Conservation (phyloP, 164 flowering plant species). For the Pachysandra terminalis region DNA sequence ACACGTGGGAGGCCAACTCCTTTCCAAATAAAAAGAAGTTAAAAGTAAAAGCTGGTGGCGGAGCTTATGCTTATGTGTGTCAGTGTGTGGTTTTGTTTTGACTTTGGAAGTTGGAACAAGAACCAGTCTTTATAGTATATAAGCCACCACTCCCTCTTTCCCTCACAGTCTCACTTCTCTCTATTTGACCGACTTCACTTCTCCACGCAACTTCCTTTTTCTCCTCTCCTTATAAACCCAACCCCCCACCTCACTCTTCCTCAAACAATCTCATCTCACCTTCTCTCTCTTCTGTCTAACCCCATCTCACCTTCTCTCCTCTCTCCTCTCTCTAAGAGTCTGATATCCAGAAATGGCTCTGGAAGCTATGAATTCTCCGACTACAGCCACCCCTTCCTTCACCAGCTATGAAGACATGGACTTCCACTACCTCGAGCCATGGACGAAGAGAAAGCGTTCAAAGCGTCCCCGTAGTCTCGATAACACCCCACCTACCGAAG, state of each 20-base stretch:
- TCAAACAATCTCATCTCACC: not conserved
- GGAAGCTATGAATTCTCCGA: conserved; percentile 44
- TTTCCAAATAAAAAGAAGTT: no score
- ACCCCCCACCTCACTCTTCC: conserved; percentile 8
- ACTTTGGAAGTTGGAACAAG: no score
- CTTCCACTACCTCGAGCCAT: conserved; percentile 26
- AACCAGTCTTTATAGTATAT: no score
- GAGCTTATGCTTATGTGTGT: no score
- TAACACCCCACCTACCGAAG: conserved; percentile 30
- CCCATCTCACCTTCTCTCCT: not conserved
- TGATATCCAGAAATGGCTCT: conserved; percentile 41
- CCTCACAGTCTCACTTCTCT: no score
- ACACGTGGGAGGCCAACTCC: no score
- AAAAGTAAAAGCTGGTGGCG: no score
- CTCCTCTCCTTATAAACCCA: not conserved
- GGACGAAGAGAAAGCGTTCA: conserved; percentile 55
- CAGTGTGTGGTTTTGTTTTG: no score
- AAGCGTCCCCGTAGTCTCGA: conserved; percentile 43
- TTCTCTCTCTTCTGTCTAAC: no score
- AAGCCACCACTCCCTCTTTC: no score
- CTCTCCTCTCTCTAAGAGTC: not conserved
- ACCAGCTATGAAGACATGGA: conserved; percentile 15
- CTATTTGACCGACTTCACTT: no score
- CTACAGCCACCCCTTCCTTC: conserved; percentile 20
- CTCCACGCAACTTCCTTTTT: conserved; percentile 18